Base-by-base conservation (phyloP, 192 early-diverging fungal species). In the Coemansia sp. region DNA sequence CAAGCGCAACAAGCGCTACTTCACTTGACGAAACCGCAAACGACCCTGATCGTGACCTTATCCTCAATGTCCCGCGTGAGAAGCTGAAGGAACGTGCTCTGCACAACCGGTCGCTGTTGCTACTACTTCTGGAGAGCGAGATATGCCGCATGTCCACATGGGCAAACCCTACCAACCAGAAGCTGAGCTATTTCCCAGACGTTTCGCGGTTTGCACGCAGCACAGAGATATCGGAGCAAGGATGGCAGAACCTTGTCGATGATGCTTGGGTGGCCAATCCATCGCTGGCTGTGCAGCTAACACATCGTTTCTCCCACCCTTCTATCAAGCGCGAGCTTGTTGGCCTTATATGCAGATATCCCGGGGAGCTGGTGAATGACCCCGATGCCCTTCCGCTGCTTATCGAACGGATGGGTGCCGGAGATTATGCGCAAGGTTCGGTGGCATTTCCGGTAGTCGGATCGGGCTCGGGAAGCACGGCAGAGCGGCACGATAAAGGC, bases 61-160 rank as follows among this genome's bases (percentile, higher is more conserved):
- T 81, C 26, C 74, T 75, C 40, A 64, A 64, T 28, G 52, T 35
- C 20, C 33, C 70, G 48, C 72, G 78, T 29, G 78, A 81, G 55
- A 58, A 69, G n/a, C 65, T 72, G 9, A 71, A 67, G 33, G 64
- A 66, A 46, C 74, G 75, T 7, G 63, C 75, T 0, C 68, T 59
- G 51, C 68, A 64, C 37, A 68, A 68, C 68, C 63, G 59, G 31
- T 57, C 64, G 59, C 67, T 98, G 25, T 69, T 99, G 29, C 70
- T 94, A 35, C 65, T 99, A 39, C 84, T 99, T 40, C 68, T 95
- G 26, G 96, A 96, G 70, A 92, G 90, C 64, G 97, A 99, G 71
- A 72, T 98, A 52, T 83, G 85, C 48, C 87, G 93, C 20, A 77
- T 95, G 67, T 85, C 87, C 18, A 87, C 92, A 2, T 98, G 97